Percentiles rank a stretch among this genome's conserved stretches.
Conservation (phyloP, 805 yeast genomes). For the Priceomyces melissophilus region DNA sequence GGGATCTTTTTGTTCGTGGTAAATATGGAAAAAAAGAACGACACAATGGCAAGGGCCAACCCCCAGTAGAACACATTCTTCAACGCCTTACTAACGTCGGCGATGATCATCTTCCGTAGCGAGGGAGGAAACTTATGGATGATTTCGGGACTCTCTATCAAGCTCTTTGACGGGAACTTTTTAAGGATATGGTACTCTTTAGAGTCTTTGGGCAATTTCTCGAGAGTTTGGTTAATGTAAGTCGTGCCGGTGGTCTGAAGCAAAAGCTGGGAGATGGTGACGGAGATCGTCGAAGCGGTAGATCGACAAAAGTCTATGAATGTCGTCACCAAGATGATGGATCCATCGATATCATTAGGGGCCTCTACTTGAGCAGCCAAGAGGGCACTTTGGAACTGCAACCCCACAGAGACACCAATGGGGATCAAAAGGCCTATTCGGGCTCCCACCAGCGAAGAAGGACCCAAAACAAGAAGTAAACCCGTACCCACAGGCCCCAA, state of each 20-base stretch:
- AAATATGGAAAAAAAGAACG: conserved; percentile 31
- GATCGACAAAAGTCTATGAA: conserved; percentile 31
- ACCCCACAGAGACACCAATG: conserved; percentile 32
- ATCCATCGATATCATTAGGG: conserved; percentile 33
- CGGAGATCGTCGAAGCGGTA: conserved; percentile 30
- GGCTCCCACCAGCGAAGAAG: conserved; percentile 17
- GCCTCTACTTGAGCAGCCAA: conserved; percentile 36
- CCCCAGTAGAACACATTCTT: conserved; percentile 39
- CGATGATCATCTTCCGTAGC: conserved; percentile 19
- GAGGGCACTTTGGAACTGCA: conserved; percentile 34
- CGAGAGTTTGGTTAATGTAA: conserved; percentile 12
- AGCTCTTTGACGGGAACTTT: conserved; percentile 10
- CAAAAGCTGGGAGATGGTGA: conserved; percentile 30
- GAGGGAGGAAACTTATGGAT: conserved; percentile 23
- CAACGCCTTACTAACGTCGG: conserved; percentile 36
- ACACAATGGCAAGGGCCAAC: conserved; percentile 31
- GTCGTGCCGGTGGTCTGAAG: conserved; percentile 18
- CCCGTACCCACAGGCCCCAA: conserved; percentile 35
- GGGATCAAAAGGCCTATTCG: conserved; percentile 33
- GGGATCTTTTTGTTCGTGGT: conserved; percentile 45
- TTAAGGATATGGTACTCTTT: conserved; percentile 12
- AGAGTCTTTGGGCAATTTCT: conserved; percentile 8
- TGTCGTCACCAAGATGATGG: conserved; percentile 32
- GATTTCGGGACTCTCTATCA: conserved; percentile 24
- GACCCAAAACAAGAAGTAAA: conserved; percentile 23